These are phyloP conservation scores for Ceratobasidium papillatum DNA, from an alignment of 1,284 basidiomycete genomes.

Conservation along the genomic window DNA sequence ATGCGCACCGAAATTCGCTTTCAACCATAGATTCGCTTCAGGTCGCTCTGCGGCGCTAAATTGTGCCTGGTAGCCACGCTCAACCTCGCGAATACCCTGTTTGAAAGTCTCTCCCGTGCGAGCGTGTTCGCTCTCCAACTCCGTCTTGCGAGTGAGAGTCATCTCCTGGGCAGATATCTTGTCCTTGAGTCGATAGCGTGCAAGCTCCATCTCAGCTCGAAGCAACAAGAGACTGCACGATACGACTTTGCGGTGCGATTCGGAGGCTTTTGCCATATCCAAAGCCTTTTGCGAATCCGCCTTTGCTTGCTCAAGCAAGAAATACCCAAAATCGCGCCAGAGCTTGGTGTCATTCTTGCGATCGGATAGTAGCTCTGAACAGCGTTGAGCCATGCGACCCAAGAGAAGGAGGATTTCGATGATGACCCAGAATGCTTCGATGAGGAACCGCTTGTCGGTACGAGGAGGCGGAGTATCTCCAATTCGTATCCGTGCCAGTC, in stretches of 20 bases:
- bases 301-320: constrained; percentile 56
- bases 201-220: constrained; percentile 55
- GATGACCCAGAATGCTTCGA: constrained; percentile 63
- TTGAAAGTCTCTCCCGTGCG: constrained; percentile 20
- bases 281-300: constrained; percentile 57
- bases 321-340: constrained; percentile 56
- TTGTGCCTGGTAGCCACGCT: constrained; percentile 47
- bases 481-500: constrained; percentile 58
- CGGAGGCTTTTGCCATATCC: constrained; percentile 51
- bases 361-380: constrained; percentile 46
- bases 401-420: constrained; percentile 59
- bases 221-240: constrained; percentile 54
- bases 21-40: neutral
- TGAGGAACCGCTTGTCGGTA: constrained; percentile 63
- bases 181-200: constrained; percentile 51
- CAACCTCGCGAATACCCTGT: constrained; percentile 24
- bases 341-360: constrained; percentile 6
- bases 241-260: constrained; percentile 55
- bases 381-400: constrained; percentile 53
- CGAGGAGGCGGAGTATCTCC: constrained; percentile 65
- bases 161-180: constrained; percentile 2
- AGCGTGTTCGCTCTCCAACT: neutral
- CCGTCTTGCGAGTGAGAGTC: neutral
- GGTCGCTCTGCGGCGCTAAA: neutral
- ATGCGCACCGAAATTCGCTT: neutral